Evolutionary conservation across 768 basidiomycete genomes (phyloP).

Genomic region (Amanita molliuscula): DNA sequence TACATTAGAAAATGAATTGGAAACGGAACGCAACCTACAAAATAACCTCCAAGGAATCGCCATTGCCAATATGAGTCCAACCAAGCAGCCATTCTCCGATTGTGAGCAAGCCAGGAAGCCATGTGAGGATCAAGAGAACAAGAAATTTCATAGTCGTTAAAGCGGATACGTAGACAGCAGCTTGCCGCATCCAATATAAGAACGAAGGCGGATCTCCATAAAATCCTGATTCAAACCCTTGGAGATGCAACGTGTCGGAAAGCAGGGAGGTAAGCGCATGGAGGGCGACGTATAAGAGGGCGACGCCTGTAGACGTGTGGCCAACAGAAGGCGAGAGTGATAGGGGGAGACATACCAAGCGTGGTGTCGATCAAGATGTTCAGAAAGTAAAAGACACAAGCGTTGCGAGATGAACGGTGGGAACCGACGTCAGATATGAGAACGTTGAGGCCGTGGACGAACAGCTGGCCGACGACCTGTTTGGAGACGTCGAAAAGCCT

Average conservation of each 20-base stretch:
- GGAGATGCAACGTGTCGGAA: conserved; percentile 49
- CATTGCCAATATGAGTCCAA: conserved; percentile 58
- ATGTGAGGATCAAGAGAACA: conserved; percentile 65
- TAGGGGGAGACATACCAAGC: conserved; percentile 46
- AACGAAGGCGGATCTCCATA: conserved; percentile 81
- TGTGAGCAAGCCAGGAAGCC: conserved; percentile 59
- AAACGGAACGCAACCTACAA: conserved; percentile 43
- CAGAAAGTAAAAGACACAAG: conserved; percentile 87
- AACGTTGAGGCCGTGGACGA: conserved; percentile 72
- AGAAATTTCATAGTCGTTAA: conserved; percentile 86
- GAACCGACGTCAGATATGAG: conserved; percentile 74
- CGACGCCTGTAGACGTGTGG: conserved; percentile 49
- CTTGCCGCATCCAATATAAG: conserved; percentile 64
- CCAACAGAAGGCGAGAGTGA: not conserved
- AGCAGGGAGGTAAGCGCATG: conserved; percentile 55
- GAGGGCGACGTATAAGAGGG: conserved; percentile 66
- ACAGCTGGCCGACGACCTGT: conserved; percentile 79
- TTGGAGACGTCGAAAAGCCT: conserved; percentile 94
- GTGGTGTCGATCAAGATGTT: conserved; percentile 91
- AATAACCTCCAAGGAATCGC: conserved; percentile 63
- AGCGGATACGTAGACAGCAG: conserved; percentile 72
- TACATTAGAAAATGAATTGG: conserved; percentile 1
- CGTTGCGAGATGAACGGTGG: conserved; percentile 59
- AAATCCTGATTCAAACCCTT: conserved; percentile 78
- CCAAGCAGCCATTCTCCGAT: conserved; percentile 83